Evolutionary conservation across 2,329 filamentous ascomycete genomes (phyloP), one percentile per base, ranked within the genome.

Genomic region (Ceratocystis huliohia): DNA sequence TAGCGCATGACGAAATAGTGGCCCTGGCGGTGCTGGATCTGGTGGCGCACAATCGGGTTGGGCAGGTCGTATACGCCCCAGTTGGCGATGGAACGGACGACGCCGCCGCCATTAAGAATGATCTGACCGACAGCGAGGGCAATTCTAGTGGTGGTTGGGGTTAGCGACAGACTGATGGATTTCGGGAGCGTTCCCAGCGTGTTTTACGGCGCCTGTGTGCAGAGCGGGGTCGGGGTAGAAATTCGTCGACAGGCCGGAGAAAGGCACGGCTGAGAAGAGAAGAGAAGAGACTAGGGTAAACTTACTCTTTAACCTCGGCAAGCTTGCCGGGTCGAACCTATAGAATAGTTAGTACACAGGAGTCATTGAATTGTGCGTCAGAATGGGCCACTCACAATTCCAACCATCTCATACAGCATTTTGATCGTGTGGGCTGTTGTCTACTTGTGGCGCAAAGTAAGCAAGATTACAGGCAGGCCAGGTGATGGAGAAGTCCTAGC

Each of bases 1-100:
- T 96, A 99, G 72, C 94, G 89, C 88, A 99, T 89, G 73, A 96
- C 88, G 77, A 99, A 99, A 82, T 99, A 96, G 80, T 97, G 92
- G 66, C 94, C 94, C 71, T 86, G 83, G 70, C 84, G 84, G 82
- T 97, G 88, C 70, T 85, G 86, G 71, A 88, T 85, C 78, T 96
- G 91, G 76, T 95, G 87, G 74, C 88, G 87, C 69, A 86, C 87
- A 68, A 87, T 82, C 69, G 90, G 85, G 71, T 86, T 88, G 61
- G 94, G 93, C 20, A 99, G 87, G 61, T 87, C 82, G 78, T 94
- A 96, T 71, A 89, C 83, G 74, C 94, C 94, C 94, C 94, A 99
- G 82, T 99, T 99, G 71, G 87, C 87, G 74, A 96, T 82, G 74
- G 91, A 91, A 72, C 94, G 91, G 74, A 99, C 85, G 66, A 96